Conservation (phyloP, 345 rosid genomes). For the Gossypium mustelinum region DNA sequence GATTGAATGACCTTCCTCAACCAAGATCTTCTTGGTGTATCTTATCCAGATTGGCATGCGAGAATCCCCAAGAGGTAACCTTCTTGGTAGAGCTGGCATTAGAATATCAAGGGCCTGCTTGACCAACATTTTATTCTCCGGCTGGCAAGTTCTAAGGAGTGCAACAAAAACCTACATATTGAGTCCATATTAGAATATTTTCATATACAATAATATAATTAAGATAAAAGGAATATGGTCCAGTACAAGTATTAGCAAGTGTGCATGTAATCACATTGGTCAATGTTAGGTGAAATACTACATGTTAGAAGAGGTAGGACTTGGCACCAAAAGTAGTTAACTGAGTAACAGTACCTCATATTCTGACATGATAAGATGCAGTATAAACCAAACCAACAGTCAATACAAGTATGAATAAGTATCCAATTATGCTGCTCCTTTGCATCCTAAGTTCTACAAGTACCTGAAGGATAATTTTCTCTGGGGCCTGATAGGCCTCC, state of each 20-base stretch:
- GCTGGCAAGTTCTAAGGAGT: constrained; percentile 96
- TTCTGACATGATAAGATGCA: neutral
- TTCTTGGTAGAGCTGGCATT: constrained; percentile 95
- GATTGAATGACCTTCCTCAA: constrained; percentile 97
- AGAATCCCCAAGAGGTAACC: constrained; percentile 94
- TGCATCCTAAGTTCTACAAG: neutral
- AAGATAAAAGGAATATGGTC: neutral
- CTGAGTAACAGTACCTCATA: neutral
- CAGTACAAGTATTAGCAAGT: neutral
- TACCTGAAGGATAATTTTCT: constrained; percentile 98
- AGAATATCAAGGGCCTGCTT: constrained; percentile 98
- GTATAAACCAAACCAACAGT: neutral
- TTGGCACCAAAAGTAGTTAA: neutral
- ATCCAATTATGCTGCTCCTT: neutral
- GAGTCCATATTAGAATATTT: constrained; percentile 16
- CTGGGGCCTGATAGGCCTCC: constrained; percentile 99
- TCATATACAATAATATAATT: neutral
- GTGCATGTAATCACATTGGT: neutral
- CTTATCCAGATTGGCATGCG: constrained; percentile 99
- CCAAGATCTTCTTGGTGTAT: constrained; percentile 93
- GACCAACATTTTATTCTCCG: constrained; percentile 93
- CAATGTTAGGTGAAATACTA: neutral
- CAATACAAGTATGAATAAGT: neutral
- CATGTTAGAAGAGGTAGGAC: neutral
- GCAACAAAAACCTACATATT: constrained; percentile 93